Evolutionary conservation across 495 filamentous ascomycete genomes (phyloP), one percentile per base, ranked within the genome.

Genomic region (Evernia prunastri): DNA sequence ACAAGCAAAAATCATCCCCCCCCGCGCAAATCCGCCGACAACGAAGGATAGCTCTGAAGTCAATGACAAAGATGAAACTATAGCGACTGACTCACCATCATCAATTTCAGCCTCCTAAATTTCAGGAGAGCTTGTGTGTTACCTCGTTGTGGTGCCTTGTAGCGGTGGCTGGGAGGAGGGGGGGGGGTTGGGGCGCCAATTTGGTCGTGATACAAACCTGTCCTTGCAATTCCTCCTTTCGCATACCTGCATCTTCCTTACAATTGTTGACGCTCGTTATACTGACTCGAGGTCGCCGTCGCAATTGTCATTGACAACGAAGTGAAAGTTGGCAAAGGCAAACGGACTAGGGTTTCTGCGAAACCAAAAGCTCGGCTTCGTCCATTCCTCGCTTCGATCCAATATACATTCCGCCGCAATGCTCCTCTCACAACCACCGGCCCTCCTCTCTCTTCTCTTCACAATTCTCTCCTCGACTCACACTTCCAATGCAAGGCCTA

Each of bases 401-500:
- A n/a, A 35, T 58, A 36, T 42, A 63, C 63, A 66, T 65, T 64
- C 59, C 45, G 37, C 29, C 39, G 57, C 33, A 27, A 74, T 74
- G 72, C 63, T 64, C 49, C 58, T 67, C 51, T 68, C 62, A 33
- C 61, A 58, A 45, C 66, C 72, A 53, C 67, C 60, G 60, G 67
- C 67, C 20, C 67, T 72, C 39, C 63, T 75, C 43, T 67, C 66
- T 27, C 68, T 75, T 40, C 64, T 75, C 58, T 61, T 63, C 53
- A 63, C 69, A 31, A 62, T 75, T 18, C 75, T 77, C 65, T 71
- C 75, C 59, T 67, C 70, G 37, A 77, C 80, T 23, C 60, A 71
- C 36, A 78, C 37, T 27, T 60, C 63, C 33, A 10, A 59, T 33
- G 68, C 67, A 42, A 69, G 61, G 63, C 72, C 72, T 31, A 67